phyloP scores from a whole-genome alignment of 495 filamentous ascomycete genomes.

The Penicillium bovifimosum region DNA sequence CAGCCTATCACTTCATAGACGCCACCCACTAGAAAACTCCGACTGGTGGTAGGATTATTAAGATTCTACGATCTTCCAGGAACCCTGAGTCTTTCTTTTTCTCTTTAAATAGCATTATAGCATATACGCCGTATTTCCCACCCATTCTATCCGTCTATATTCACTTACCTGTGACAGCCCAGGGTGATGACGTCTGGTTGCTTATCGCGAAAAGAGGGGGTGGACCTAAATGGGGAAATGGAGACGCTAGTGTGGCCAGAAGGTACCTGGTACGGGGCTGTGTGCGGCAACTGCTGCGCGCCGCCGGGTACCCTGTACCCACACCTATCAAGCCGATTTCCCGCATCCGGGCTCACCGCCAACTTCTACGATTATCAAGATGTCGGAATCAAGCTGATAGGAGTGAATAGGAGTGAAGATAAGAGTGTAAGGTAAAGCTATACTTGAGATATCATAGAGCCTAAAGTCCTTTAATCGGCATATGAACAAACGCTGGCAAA shows the following conservation, averaged over 20 bases:
- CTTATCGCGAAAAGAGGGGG: constrained; percentile 33
- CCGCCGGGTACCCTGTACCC: constrained; percentile 7
- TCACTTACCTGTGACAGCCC: neutral
- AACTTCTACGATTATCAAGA: neutral
- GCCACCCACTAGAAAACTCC: constrained; percentile 19
- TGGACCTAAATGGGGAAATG: constrained; percentile 8
- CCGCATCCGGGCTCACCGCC: constrained; percentile 4
- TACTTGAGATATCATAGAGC: neutral
- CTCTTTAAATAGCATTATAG: too few species aligned
- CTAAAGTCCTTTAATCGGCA: constrained; percentile 2
- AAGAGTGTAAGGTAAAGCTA: neutral
- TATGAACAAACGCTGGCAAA: constrained; percentile 18
- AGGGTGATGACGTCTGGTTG: constrained; percentile 23
- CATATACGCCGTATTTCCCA: neutral
- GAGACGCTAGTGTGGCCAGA: constrained; percentile 4
- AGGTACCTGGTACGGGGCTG: constrained; percentile 11
- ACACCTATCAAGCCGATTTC: neutral
- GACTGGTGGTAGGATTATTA: neutral
- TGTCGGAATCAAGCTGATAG: neutral
- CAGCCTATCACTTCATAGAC: constrained; percentile 17
- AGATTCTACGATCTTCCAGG: neutral
- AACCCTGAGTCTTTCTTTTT: neutral
- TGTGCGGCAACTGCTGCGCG: neutral
- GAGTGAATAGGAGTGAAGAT: neutral
- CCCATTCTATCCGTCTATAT: neutral